These are phyloP conservation scores for Sodiomyces alkalinus DNA, from an alignment of 2,329 filamentous ascomycete species.

Conservation along the genomic window DNA sequence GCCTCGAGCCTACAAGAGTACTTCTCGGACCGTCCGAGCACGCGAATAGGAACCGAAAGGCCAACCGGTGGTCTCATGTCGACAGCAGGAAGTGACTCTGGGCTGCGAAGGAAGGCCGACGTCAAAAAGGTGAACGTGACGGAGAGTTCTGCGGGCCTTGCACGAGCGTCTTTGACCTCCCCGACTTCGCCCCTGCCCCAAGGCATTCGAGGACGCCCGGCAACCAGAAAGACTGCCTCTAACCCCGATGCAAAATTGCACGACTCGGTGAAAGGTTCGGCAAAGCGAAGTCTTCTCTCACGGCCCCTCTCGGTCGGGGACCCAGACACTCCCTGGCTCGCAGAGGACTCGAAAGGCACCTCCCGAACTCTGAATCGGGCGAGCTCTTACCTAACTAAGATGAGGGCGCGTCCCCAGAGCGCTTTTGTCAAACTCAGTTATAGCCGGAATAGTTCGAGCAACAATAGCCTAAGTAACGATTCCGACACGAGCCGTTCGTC, in stretches of 20 bases:
- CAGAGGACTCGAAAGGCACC: constrained; percentile 21
- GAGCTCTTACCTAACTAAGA: constrained; percentile 33
- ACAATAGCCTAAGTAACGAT: constrained; percentile 18
- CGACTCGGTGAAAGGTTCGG: constrained; percentile 10
- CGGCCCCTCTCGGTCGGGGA: constrained; percentile 14
- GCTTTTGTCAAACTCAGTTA: constrained; percentile 25
- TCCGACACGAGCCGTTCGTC: constrained; percentile 30
- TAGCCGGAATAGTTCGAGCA: too few relatives aligned
- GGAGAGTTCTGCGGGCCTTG: constrained; percentile 33
- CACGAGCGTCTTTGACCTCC: constrained; percentile 35
- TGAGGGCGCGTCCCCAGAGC: constrained; percentile 30
- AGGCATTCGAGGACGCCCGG: constrained; percentile 14
- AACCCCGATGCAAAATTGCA: too few relatives aligned
- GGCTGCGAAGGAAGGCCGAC: constrained; percentile 4
- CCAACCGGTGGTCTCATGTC: constrained; percentile 3
- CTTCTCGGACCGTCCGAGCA: constrained; percentile 10
- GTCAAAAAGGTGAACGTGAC: constrained; percentile 20
- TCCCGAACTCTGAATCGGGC: constrained; percentile 26
- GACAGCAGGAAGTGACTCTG: constrained; percentile 1
- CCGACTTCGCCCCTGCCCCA: constrained; percentile 27
- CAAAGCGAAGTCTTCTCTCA: constrained; percentile 14
- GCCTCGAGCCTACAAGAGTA: constrained; percentile 19
- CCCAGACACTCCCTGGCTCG: constrained; percentile 15
- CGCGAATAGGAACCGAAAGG: constrained; percentile 6
- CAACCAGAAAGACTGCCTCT: too few relatives aligned